Percentiles rank a stretch among this genome's conserved stretches.
Evolutionary conservation across 192 early-diverging fungal species (phyloP).

Genomic region (Spinellus fusiger): DNA sequence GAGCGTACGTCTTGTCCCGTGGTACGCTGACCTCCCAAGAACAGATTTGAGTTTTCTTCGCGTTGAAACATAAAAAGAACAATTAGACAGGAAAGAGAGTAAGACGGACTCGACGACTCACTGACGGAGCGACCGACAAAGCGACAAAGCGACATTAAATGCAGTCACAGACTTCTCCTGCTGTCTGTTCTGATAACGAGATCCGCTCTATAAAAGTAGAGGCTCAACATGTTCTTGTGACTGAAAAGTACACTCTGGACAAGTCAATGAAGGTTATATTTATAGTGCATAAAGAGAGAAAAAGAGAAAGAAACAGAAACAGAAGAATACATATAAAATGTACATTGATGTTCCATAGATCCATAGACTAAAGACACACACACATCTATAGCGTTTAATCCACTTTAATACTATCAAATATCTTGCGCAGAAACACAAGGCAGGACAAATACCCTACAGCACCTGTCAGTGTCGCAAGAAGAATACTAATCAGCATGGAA

Average conservation of each 20-base stretch:
- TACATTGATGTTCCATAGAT: no score
- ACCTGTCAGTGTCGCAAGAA: constrained; percentile 74
- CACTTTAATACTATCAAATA: constrained; percentile 83
- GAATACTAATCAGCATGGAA: constrained; percentile 67
- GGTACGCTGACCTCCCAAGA: constrained; percentile 83
- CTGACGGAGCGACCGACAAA: no score
- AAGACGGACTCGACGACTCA: no score
- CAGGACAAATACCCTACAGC: constrained; percentile 76
- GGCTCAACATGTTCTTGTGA: no score
- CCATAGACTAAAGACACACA: constrained; percentile 1
- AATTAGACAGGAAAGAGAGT: not conserved
- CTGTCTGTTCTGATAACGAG: no score
- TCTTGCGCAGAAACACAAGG: constrained; percentile 70
- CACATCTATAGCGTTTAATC: constrained; percentile 44
- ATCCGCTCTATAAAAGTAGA: no score
- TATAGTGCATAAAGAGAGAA: not conserved
- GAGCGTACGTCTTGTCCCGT: constrained; percentile 87
- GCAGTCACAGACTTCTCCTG: no score
- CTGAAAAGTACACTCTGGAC: no score
- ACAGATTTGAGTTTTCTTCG: constrained; percentile 50
- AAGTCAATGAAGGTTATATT: no score
- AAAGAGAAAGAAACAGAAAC: not conserved
- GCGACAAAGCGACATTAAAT: no score
- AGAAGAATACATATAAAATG: no score
- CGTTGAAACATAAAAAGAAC: constrained; percentile 37